Conservation (phyloP, 768 basidiomycete genomes). For the Rhodotorula graminis region DNA sequence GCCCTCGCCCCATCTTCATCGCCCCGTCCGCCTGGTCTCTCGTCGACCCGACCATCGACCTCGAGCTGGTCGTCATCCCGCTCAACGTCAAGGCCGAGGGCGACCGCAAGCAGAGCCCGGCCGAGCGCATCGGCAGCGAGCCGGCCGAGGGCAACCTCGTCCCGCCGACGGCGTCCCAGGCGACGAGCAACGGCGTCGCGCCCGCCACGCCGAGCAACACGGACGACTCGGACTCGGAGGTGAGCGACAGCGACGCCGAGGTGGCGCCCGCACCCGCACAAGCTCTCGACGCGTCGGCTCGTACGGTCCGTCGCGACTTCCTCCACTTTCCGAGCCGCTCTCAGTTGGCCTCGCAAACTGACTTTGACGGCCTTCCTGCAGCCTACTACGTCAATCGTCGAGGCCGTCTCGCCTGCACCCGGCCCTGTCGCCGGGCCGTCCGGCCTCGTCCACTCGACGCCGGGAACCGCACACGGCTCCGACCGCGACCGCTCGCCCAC, state of each 20-base stretch:
- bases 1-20: not conserved
- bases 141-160: not conserved
- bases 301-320: not conserved
- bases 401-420: no score
- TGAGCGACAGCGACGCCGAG: not conserved
- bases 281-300: no score
- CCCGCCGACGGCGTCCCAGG: not conserved
- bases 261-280: not conserved
- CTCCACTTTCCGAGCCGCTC: no score
- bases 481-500: not conserved
- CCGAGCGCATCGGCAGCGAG: not conserved
- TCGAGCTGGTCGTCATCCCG: not conserved
- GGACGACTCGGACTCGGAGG: not conserved
- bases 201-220: conserved; percentile 2
- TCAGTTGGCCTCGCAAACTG: no score
- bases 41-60: not conserved
- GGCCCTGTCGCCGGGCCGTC: not conserved
- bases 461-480: no score
- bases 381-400: no score
- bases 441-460: not conserved
- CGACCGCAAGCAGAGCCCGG: not conserved
- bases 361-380: no score
- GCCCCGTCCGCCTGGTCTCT: not conserved
- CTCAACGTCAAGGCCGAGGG: not conserved
- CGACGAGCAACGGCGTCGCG: not conserved